Percentiles rank a stretch among this genome's conserved stretches.
These are phyloP conservation scores for Cystofilobasidium capitatum DNA, from an alignment of 768 basidiomycete species.

Conservation along the genomic window DNA sequence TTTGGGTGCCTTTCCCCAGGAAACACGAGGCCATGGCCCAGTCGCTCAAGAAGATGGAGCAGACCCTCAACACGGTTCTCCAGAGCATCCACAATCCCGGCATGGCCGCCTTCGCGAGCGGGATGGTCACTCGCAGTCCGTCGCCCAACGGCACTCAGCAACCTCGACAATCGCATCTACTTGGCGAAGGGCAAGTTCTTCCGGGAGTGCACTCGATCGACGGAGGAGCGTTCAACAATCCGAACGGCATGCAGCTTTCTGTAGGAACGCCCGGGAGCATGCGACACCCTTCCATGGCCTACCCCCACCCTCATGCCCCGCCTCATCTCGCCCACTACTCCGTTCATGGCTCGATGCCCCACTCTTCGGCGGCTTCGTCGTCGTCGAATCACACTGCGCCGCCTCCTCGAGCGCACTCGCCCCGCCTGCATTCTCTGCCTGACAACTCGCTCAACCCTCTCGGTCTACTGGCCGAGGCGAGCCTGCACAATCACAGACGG, in stretches of 20 bases:
- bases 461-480: slow-evolving; percentile 83
- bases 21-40: slow-evolving; percentile 34
- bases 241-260: no score
- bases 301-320: background rate
- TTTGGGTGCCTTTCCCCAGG: background rate
- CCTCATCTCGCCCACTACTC: background rate
- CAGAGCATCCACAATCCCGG: slow-evolving; percentile 77
- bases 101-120: slow-evolving; percentile 49
- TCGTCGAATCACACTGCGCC: background rate
- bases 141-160: slow-evolving; percentile 45
- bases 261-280: background rate
- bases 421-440: slow-evolving; percentile 79
- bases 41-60: slow-evolving; percentile 81
- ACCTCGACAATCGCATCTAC: background rate
- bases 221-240: background rate
- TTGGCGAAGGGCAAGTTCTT: background rate
- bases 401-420: slow-evolving; percentile 50
- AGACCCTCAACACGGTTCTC: slow-evolving; percentile 57
- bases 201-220: background rate
- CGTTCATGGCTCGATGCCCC: background rate
- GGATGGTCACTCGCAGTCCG: slow-evolving; percentile 71
- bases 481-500: slow-evolving; percentile 40
- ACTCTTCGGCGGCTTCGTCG: background rate
- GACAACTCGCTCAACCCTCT: slow-evolving; percentile 88
- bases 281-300: background rate